phyloP scores from a whole-genome alignment of 2,329 filamentous ascomycete species.

The Shiraia sp. region DNA sequence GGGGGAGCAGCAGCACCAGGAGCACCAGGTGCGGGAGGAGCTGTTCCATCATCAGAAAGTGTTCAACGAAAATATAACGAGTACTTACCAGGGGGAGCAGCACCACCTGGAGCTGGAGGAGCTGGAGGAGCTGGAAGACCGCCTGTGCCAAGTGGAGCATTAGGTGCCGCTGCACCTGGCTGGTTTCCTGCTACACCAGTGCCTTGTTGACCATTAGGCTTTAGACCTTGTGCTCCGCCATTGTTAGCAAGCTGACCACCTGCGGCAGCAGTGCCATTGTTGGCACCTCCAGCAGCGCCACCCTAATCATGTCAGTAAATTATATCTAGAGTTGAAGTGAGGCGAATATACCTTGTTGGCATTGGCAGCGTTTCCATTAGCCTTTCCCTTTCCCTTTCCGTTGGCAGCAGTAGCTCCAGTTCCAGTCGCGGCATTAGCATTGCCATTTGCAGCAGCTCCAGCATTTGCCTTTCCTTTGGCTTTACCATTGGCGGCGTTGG shows the following conservation, averaged over 20 bases:
- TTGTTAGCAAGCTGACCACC: conserved; percentile 1
- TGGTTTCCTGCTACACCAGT: background rate
- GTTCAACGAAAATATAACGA: too few species aligned
- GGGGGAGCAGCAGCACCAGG: too few species aligned
- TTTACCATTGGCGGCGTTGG: conserved; percentile 4
- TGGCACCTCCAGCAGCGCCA: conserved; percentile 1
- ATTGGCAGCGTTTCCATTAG: conserved; percentile 1
- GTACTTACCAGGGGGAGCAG: background rate
- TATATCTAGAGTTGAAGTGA: background rate
- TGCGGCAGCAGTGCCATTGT: conserved; percentile 2
- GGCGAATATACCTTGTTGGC: background rate
- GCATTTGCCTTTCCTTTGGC: conserved; percentile 1
- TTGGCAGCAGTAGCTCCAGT: conserved; percentile 2
- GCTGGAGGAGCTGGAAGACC: background rate
- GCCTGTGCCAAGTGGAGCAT: background rate
- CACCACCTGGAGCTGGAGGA: background rate
- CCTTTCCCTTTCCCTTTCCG: too few species aligned
- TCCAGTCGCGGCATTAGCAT: background rate
- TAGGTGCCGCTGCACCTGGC: background rate
- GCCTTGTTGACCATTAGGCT: background rate
- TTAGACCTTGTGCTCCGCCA: background rate
- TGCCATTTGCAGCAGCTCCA: background rate
- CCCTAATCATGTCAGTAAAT: background rate
- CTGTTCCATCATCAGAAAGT: too few species aligned
- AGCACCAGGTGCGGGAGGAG: too few species aligned